Evolutionary conservation across 1,284 basidiomycete genomes (phyloP), one percentile per base, ranked within the genome.

Genomic region (Trichosporon sp.): DNA sequence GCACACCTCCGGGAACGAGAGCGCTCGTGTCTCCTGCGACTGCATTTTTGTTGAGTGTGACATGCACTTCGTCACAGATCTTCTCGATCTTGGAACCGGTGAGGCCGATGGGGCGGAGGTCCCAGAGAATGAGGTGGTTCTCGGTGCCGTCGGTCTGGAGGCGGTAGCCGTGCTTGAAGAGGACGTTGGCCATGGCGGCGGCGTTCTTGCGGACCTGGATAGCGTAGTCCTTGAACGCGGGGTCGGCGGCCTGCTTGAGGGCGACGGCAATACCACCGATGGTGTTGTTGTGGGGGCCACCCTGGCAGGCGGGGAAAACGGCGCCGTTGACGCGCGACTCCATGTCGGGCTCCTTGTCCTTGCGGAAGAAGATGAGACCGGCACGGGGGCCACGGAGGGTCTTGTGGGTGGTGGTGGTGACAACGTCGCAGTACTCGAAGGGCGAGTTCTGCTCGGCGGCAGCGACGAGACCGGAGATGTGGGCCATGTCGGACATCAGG

Each of bases 221-320:
- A 70, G 97, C 97, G 84, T 99, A 99, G 31, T 87, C 85, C 85
- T 93, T 92, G 89, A 92, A 99, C 38, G 89, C 89, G 12, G 96
- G 97, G 81, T 92, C 90, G 74, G 91, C 87, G 47, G 90, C 97
- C 84, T 99, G 97, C 81, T 92, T 90, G 74, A 99, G 90, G n/a
- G 97, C 88, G 23, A 95, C 96, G 68, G 95, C 95, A 75, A 99
- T 88, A 82, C 90, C 94, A 66, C 96, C 96, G 72, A 99, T 99
- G 75, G 97, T 95, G 87, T 98, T 96, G 88, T 99, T 99, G 88
- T 99, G 97, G 64, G 97, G 97, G 65, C 97, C 97, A 86, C 97
- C 97, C 86, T 99, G 97, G 89, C 96, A 99, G 60, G 97, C 97
- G 69, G 97, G 97, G 91, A 99, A 99, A 76, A 99, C 97, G 73